Evolutionary conservation across 2,329 filamentous ascomycete species (phyloP), one percentile per base, ranked within the genome.

Genomic region (Metarhizium sp.): DNA sequence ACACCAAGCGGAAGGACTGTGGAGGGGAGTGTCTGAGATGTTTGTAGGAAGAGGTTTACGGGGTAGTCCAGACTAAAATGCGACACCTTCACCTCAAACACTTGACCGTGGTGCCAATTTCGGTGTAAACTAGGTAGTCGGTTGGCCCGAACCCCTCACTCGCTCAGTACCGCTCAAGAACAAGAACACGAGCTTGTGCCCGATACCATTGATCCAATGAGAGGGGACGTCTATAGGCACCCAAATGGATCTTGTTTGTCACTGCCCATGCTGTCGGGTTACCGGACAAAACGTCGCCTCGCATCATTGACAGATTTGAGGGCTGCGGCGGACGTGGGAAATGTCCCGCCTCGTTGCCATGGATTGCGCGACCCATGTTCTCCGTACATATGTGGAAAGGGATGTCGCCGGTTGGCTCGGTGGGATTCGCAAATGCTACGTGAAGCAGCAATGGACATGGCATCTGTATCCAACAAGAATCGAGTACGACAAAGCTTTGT

Each of bases 101-200:
- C 5, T 13, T n/a, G 32, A 18, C 38, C 13, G 43, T 14, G 52
- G 25, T 57, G 57, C 52, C 45, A 43, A 55, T 57, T 58, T 58
- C 59, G 59, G 59, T 61, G 58, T 53, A 54, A 49, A 54, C 57
- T 34, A 53, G 59, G 51, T 16, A 57, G 16, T 53, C 58, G 58
- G 57, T 60, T 61, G 59, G 59, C 30, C 45, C 18, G 25, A 30
- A 48, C 45, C 45, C 45, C 45, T 48, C 45, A 48, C 38, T 16
- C 38, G 11, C 11, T 14, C 38, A 40, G 13, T 13, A 11, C 38
- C 38, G 13, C 5, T 14, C 38, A 40, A 16, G 38, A 13, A 13
- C 10, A 40, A 11, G 38, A 13, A 40, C 11, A 16, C 38, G 13
- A 40, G 38, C 38, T 40, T 40, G 38, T 40, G 38, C 38, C 38